Percentiles rank a stretch among this genome's conserved stretches.
phyloP scores from a whole-genome alignment of 208 protist species.

The Trypanosoma lewisi region DNA sequence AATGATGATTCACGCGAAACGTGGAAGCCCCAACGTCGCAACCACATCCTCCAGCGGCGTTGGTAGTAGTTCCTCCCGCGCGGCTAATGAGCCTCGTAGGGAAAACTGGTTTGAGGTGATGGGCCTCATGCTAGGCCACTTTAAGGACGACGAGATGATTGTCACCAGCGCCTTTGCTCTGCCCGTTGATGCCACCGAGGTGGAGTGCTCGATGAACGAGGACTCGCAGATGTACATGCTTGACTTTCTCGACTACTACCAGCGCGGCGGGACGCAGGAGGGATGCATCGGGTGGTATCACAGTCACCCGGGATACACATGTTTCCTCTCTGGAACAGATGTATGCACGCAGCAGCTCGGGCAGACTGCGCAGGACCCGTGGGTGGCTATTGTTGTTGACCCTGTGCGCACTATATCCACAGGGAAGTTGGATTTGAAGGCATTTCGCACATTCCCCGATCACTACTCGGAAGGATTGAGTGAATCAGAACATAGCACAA shows the following conservation, averaged over 20 bases:
- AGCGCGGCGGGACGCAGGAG: slow-evolving; percentile 37
- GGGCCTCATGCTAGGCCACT: slow-evolving; percentile 93
- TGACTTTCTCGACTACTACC: slow-evolving; percentile 83
- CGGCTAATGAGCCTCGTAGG: slow-evolving; percentile 22
- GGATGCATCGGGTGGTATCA: slow-evolving; percentile 98
- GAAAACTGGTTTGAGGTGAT: slow-evolving; percentile 88
- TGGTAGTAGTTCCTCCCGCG: slow-evolving; percentile 2
- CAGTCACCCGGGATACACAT: slow-evolving; percentile 96
- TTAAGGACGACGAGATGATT: slow-evolving; percentile 92
- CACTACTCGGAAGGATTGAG: slow-evolving; percentile 56
- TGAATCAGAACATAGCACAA: background rate
- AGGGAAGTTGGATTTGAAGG: slow-evolving; percentile 95
- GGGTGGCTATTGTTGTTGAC: slow-evolving; percentile 96
- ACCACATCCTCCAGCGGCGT: slow-evolving; percentile 1
- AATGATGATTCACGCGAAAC: slow-evolving; percentile 95
- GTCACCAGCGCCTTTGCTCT: slow-evolving; percentile 96
- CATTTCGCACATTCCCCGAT: slow-evolving; percentile 96
- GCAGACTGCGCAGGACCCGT: slow-evolving; percentile 95
- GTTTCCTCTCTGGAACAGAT: slow-evolving; percentile 97
- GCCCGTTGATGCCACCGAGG: slow-evolving; percentile 95
- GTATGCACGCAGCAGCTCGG: slow-evolving; percentile 92
- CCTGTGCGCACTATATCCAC: slow-evolving; percentile 93
- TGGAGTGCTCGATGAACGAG: slow-evolving; percentile 84
- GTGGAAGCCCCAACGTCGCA: slow-evolving; percentile 48
- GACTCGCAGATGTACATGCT: slow-evolving; percentile 94